These are phyloP conservation scores for Hericium alpestre DNA, from an alignment of 768 basidiomycete genomes.

Conservation along the genomic window DNA sequence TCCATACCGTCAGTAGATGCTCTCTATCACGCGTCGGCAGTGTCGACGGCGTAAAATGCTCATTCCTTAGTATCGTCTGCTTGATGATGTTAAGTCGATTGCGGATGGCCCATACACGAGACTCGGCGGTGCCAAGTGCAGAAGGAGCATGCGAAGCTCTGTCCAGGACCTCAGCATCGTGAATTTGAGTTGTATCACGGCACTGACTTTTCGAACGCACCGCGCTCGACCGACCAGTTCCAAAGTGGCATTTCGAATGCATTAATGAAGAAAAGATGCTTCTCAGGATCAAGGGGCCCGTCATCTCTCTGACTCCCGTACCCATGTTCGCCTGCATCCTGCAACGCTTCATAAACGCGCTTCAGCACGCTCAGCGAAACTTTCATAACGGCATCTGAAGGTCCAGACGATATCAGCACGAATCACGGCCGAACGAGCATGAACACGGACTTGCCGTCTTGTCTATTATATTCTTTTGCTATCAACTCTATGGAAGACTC, in stretches of 20 bases:
- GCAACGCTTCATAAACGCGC: constrained; percentile 66
- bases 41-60: constrained; percentile 95
- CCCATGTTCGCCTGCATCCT: constrained; percentile 48
- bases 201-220: constrained; percentile 74
- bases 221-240: constrained; percentile 80
- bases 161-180: not conserved
- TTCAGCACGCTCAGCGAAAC: constrained; percentile 57
- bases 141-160: constrained; percentile 49
- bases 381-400: constrained; percentile 70
- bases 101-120: constrained; percentile 67
- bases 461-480: constrained; percentile 81
- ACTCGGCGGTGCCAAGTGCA: constrained; percentile 76
- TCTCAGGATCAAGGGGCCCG: constrained; percentile 67
- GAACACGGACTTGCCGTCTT: constrained; percentile 50
- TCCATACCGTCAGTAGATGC: constrained; percentile 69
- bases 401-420: not conserved
- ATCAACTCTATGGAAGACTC: constrained; percentile 71
- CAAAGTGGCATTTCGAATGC: constrained; percentile 95
- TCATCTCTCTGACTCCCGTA: constrained; percentile 31
- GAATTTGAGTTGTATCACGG: too few relatives aligned
- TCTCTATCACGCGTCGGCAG: constrained; percentile 81
- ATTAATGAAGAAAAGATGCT: constrained; percentile 73
- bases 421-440: not conserved
- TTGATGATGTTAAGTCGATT: constrained; percentile 85
- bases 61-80: constrained; percentile 88